phyloP scores from a whole-genome alignment of 208 protist genomes.

The Trypanosoma brucei region DNA sequence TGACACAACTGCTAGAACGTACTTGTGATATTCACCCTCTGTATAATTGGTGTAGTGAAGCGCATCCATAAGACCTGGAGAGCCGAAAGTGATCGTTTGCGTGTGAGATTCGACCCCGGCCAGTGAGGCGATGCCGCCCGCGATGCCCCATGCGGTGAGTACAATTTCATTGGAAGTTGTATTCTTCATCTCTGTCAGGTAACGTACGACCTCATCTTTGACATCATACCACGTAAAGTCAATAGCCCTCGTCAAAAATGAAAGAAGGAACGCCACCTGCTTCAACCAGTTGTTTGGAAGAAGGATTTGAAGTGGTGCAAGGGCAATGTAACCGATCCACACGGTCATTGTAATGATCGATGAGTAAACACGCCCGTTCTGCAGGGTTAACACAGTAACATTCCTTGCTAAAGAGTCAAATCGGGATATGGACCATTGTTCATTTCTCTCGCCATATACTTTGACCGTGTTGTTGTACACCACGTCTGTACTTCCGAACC shows the following conservation, averaged over 20 bases:
- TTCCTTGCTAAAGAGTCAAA: conserved; percentile 32
- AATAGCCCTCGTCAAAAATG: conserved; percentile 48
- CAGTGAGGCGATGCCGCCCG: conserved; percentile 46
- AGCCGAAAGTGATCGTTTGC: conserved; percentile 45
- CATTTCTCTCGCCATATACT: conserved; percentile 20
- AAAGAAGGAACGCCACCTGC: conserved; percentile 39
- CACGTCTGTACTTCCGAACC: conserved; percentile 44
- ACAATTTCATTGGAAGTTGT: conserved; percentile 26
- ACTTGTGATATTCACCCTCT: conserved; percentile 38
- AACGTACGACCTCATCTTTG: conserved; percentile 22
- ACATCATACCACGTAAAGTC: conserved; percentile 28
- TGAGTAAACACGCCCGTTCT: conserved; percentile 34
- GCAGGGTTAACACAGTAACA: conserved; percentile 43
- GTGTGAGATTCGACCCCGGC: conserved; percentile 29
- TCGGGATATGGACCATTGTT: conserved; percentile 36
- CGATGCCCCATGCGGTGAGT: conserved; percentile 39
- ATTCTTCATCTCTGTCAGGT: conserved; percentile 14
- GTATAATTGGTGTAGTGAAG: conserved; percentile 26
- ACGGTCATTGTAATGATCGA: conserved; percentile 46
- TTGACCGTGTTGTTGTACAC: conserved; percentile 32
- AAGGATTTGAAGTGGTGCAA: conserved; percentile 60
- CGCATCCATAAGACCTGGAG: conserved; percentile 53
- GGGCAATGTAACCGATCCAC: conserved; percentile 65
- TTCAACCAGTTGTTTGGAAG: conserved; percentile 49
- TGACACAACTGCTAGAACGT: conserved; percentile 47